Evolutionary conservation across 2,329 filamentous ascomycete genomes (phyloP), one percentile per base, ranked within the genome.

Genomic region (Fusarium sp.): DNA sequence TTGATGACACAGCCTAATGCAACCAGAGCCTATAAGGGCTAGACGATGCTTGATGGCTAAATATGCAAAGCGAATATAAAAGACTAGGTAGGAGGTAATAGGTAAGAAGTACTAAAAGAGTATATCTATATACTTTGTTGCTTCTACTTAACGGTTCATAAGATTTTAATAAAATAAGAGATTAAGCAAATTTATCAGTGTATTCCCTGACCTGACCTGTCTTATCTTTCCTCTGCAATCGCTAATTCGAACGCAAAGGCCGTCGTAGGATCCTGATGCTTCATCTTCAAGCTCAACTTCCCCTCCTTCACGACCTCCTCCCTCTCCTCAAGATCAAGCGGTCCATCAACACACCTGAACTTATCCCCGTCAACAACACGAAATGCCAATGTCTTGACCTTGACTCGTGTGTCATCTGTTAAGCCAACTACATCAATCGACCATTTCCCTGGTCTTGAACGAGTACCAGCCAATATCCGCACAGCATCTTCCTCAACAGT

Each of bases 361-460:
- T n/a, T 69, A 7, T 69, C 44, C 3, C 35, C 42, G 0, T 20
- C 56, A 2, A 6, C n/a, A 4, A 63, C 26, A 0, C 26, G 5
- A 20, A 69, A 69, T 0, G 20, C 42, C 6, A 69, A 3, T 1
- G n/a, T 28, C 28, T 14, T 69, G 12, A 69, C 13, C 9, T 36
- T 36, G 15, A 55, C 33, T 20, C 18, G 6, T 11, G 9, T 14
- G n/a, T 44, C 31, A 5, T 28, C n/a, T 3, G 9, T 22, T 1
- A 55, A 11, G 0, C 64, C 56, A 1, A 10, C 1, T 12, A 69
- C 24, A 7, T 63, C 33, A 4, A 63, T 11, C 2, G 38, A 17
- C 66, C 66, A 63, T 18, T 69, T 35, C 1, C 66, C 66, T 0
- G 66, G 33, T 20, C 64, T 69, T 4, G 64, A 69, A 1, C 66